phyloP scores from a whole-genome alignment of 352 stramenopile genomes.

The Pythium phragmitis region DNA sequence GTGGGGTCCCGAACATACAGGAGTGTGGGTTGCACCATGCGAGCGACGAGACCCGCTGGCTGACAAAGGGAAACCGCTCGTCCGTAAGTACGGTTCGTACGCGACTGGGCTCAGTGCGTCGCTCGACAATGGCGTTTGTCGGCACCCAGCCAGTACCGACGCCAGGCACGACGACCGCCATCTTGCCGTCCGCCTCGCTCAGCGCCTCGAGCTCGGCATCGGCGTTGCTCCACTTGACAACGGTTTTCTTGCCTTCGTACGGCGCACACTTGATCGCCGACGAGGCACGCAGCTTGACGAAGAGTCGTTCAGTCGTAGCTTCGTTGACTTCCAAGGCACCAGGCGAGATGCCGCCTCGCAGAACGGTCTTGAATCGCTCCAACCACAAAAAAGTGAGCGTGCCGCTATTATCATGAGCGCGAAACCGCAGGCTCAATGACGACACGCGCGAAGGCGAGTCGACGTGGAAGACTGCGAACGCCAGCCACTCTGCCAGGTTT shows the following conservation, averaged over 20 bases:
- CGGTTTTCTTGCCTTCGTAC: constrained; percentile 1
- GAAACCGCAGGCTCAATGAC: constrained; percentile 19
- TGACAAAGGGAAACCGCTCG: too few species aligned
- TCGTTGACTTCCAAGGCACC: too few species aligned
- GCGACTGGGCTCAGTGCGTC: constrained; percentile 5
- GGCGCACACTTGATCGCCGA: not conserved
- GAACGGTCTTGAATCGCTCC: not conserved
- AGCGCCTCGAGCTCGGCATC: constrained; percentile 33
- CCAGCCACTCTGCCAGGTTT: constrained; percentile 31
- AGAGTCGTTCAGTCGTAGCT: not conserved
- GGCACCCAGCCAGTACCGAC: constrained; percentile 33
- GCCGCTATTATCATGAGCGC: not conserved
- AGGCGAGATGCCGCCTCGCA: not conserved
- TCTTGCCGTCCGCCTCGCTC: constrained; percentile 4
- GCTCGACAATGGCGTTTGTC: not conserved
- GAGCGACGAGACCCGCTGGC: too few species aligned
- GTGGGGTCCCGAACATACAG: too few species aligned
- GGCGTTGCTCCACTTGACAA: constrained; percentile 11
- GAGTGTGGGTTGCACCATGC: too few species aligned
- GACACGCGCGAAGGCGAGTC: constrained; percentile 31
- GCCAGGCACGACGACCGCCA: constrained; percentile 36
- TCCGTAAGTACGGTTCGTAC: too few species aligned
- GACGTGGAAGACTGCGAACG: constrained; percentile 35
- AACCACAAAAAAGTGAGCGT: not conserved
- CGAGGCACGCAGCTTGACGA: not conserved